Conservation (phyloP, 768 basidiomycete genomes). For the Phlebiopsis flavidoalba region DNA sequence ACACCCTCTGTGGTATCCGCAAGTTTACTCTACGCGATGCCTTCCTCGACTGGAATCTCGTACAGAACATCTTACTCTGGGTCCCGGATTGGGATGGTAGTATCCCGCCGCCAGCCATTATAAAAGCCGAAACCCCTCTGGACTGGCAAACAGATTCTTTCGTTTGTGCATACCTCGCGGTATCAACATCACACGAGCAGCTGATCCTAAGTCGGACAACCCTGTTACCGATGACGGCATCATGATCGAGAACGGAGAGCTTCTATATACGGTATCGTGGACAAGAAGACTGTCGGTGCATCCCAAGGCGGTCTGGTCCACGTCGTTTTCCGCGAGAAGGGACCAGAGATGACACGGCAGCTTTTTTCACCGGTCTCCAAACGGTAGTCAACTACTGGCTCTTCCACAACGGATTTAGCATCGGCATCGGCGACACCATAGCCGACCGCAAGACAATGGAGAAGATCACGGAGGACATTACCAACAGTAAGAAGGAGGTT, state of each 20-base stretch:
- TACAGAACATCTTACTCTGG: slow-evolving; percentile 98
- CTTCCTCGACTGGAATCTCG: slow-evolving; percentile 92
- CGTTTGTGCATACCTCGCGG: slow-evolving; percentile 88
- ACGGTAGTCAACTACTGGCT: slow-evolving; percentile 98
- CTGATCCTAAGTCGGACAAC: slow-evolving; percentile 73
- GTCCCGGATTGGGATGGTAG: slow-evolving; percentile 95
- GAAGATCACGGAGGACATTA: slow-evolving; percentile 78
- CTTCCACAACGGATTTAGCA: slow-evolving; percentile 98
- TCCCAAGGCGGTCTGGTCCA: slow-evolving; percentile 93
- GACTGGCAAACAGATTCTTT: slow-evolving; percentile 96
- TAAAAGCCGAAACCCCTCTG: slow-evolving; percentile 97
- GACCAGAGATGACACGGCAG: slow-evolving; percentile 83
- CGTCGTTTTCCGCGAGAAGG: slow-evolving; percentile 96
- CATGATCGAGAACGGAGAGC: slow-evolving; percentile 93
- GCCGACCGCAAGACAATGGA: slow-evolving; percentile 88
- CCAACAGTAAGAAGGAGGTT: slow-evolving; percentile 78
- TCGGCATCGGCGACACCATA: slow-evolving; percentile 98
- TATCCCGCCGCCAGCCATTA: slow-evolving; percentile 87
- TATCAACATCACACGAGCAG: slow-evolving; percentile 84
- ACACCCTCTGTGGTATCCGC: slow-evolving; percentile 94
- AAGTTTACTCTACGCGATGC: slow-evolving; percentile 96
- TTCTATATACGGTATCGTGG: slow-evolving; percentile 91
- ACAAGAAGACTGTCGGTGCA: slow-evolving; percentile 99
- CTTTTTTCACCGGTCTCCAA: slow-evolving; percentile 92
- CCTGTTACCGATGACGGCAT: slow-evolving; percentile 93